A percentile compares a stretch with the other conserved stretches of the same genome.
These are phyloP conservation scores for Didymella lethalis DNA, from an alignment of 2,329 filamentous ascomycete genomes.

Conservation along the genomic window DNA sequence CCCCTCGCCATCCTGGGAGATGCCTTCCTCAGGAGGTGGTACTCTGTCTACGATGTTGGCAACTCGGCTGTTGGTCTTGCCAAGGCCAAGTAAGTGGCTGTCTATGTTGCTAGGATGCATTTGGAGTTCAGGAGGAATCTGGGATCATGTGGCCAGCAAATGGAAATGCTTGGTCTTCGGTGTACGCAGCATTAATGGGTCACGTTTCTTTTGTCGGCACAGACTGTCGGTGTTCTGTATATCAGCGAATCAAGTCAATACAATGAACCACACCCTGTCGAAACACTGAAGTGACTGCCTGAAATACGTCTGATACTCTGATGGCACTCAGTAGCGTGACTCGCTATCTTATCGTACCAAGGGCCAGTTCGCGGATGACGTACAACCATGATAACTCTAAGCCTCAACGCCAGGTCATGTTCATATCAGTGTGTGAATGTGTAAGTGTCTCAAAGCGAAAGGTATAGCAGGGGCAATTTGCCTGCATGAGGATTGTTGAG, in stretches of 20 bases:
- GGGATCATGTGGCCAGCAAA: slow-evolving; percentile 9
- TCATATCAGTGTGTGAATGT: slow-evolving; percentile 1
- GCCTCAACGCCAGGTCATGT: slow-evolving; percentile 4
- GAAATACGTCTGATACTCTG: background rate
- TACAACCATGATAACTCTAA: slow-evolving; percentile 14
- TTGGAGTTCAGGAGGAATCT: slow-evolving; percentile 11
- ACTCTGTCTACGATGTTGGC: slow-evolving; percentile 95
- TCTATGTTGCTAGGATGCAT: background rate
- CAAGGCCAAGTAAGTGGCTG: slow-evolving; percentile 70
- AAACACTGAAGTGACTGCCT: background rate
- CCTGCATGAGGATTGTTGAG: slow-evolving; percentile 24
- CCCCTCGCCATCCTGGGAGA: slow-evolving; percentile 95
- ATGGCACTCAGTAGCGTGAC: background rate
- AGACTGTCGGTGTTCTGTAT: slow-evolving; percentile 22
- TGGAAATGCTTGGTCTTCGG: slow-evolving; percentile 31
- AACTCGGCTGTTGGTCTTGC: slow-evolving; percentile 89
- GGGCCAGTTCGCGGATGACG: slow-evolving; percentile 18
- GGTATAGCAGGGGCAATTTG: slow-evolving; percentile 11
- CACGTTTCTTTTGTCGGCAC: slow-evolving; percentile 20
- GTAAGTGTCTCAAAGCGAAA: slow-evolving; percentile 1
- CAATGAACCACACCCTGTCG: slow-evolving; percentile 6
- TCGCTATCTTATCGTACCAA: slow-evolving; percentile 23
- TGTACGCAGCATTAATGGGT: slow-evolving; percentile 24
- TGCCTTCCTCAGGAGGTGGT: slow-evolving; percentile 81
- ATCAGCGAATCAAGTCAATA: slow-evolving; percentile 29